Evolutionary conservation across 1,139 yeast genomes (phyloP).

Genomic region (Kodamaea derodonti): DNA sequence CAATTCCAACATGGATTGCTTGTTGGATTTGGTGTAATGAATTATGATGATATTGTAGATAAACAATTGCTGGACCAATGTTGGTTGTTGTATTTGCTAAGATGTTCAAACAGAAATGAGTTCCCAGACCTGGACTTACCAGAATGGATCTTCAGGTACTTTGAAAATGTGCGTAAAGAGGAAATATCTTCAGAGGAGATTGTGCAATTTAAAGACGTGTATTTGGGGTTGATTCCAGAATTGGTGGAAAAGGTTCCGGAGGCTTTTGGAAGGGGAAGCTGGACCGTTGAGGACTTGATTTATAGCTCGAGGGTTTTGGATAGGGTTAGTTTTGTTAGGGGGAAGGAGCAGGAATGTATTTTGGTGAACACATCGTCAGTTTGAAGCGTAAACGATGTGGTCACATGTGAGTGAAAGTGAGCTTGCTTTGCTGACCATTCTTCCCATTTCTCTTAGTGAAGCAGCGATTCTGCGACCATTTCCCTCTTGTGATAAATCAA

Average conservation of each 20-base stretch:
- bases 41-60: constrained; percentile 48
- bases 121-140: constrained; percentile 43
- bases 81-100: constrained; percentile 58
- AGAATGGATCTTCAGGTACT: constrained; percentile 46
- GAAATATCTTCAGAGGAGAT: constrained; percentile 49
- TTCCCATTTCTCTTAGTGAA: too few relatives aligned
- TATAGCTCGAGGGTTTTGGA: constrained; percentile 60
- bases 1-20: constrained; percentile 54
- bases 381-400: too few relatives aligned
- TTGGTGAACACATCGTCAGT: too few relatives aligned
- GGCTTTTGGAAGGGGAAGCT: constrained; percentile 54
- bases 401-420: too few relatives aligned
- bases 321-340: constrained; percentile 54
- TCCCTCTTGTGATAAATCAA: too few relatives aligned
- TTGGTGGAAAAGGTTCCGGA: constrained; percentile 56
- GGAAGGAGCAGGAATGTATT: constrained; percentile 57
- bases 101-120: constrained; percentile 48
- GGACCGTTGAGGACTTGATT: constrained; percentile 60
- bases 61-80: constrained; percentile 54
- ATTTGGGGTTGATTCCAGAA: constrained; percentile 53
- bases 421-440: too few relatives aligned
- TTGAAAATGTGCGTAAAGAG: constrained; percentile 37
- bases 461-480: too few relatives aligned
- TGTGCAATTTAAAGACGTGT: constrained; percentile 49
- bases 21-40: constrained; percentile 52